These are phyloP conservation scores for Anisodus tanguticus DNA, from an alignment of 257 asterid species.

Conservation along the genomic window DNA sequence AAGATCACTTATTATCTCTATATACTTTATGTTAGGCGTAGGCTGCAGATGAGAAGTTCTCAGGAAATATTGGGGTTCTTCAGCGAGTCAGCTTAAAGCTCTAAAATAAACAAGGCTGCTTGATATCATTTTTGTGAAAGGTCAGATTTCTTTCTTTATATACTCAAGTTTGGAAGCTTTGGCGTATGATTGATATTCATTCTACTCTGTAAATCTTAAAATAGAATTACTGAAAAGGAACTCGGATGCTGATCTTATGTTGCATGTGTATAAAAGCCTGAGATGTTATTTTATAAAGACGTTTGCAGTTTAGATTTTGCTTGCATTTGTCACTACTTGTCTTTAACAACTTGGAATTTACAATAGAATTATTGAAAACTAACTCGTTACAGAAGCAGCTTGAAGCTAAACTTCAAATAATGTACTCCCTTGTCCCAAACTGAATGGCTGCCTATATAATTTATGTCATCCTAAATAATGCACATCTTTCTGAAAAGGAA, in stretches of 20 bases:
- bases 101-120: conserved; percentile 1
- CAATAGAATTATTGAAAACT: neutral
- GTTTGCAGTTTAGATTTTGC: neutral
- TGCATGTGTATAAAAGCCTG: neutral
- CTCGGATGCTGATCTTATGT: neutral
- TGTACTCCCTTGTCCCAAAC: neutral
- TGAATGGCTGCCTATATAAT: neutral
- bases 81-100: neutral
- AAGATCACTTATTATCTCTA: neutral
- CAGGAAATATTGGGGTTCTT: conserved; percentile 17
- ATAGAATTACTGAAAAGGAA: no score
- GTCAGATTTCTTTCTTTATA: neutral
- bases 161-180: neutral
- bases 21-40: neutral
- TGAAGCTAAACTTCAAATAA: conserved; percentile 15
- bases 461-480: neutral
- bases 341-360: neutral
- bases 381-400: neutral
- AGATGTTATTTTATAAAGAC: neutral
- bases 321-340: neutral
- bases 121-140: conserved; percentile 18
- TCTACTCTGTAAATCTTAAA: neutral
- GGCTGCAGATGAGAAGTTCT: neutral
- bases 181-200: neutral
- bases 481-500: neutral